Conservation (phyloP, 2,329 filamentous ascomycete genomes). For the Ophiostoma tasmaniense region DNA sequence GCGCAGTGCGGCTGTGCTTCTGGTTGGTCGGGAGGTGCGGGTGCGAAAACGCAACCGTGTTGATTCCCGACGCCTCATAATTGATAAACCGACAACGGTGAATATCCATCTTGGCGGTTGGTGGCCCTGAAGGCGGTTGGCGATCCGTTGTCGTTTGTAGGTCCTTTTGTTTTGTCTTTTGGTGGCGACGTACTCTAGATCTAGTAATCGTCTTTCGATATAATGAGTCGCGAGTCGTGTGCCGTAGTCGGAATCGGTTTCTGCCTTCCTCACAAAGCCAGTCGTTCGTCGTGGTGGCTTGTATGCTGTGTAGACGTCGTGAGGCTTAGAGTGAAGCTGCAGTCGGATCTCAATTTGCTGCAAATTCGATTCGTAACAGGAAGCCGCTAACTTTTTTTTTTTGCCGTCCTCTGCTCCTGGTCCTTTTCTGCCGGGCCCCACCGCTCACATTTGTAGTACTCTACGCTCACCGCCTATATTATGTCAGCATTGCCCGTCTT, state of each 20-base stretch:
- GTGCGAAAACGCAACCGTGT: constrained; percentile 89
- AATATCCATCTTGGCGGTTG: constrained; percentile 63
- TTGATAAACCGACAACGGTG: constrained; percentile 95
- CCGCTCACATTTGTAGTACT: not conserved
- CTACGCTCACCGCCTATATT: not conserved
- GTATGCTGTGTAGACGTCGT: not conserved
- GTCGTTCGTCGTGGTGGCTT: not conserved
- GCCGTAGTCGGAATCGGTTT: no score
- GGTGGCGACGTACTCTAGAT: not conserved
- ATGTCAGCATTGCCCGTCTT: not conserved
- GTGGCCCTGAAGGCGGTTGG: not conserved
- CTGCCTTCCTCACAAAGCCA: not conserved
- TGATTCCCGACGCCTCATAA: constrained; percentile 85
- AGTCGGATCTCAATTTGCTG: not conserved
- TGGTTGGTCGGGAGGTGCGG: constrained; percentile 40
- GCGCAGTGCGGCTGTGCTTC: constrained; percentile 45
- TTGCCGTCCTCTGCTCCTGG: constrained; percentile 4
- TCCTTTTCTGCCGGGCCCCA: not conserved
- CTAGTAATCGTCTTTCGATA: not conserved
- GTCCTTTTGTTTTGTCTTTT: not conserved
- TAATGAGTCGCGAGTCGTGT: not conserved
- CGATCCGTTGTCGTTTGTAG: not conserved
- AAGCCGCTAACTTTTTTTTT: constrained; percentile 6
- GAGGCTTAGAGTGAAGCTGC: not conserved
- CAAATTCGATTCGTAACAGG: not conserved